These are phyloP conservation scores for Discostella stelligeroides DNA, from an alignment of 108 stramenopile genomes.

Conservation along the genomic window DNA sequence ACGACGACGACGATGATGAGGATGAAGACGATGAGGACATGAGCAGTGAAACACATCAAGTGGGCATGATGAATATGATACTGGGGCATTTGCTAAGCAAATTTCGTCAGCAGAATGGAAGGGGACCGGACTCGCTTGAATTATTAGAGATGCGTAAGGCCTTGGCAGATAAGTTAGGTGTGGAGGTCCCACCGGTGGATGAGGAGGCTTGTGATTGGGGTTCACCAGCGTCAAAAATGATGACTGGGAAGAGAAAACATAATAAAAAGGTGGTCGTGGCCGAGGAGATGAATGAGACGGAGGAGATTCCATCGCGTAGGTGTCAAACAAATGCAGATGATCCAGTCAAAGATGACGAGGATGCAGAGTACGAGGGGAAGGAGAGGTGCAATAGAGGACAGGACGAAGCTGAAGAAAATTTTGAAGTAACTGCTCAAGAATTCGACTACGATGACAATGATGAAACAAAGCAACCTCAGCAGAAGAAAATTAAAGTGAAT, in stretches of 20 bases:
- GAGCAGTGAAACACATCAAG: conserved; percentile 52
- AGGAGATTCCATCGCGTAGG: conserved; percentile 24
- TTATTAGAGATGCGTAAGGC: conserved; percentile 73
- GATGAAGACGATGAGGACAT: conserved; percentile 64
- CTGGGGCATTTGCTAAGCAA: conserved; percentile 72
- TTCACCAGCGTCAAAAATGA: not conserved
- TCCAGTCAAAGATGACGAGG: conserved; percentile 16
- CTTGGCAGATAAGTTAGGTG: conserved; percentile 75
- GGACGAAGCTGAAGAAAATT: not conserved
- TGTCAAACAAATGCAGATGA: not conserved
- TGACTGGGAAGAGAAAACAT: conserved; percentile 23
- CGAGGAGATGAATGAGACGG: conserved; percentile 43
- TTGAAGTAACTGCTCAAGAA: conserved; percentile 13
- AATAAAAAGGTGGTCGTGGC: conserved; percentile 47
- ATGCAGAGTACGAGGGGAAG: conserved; percentile 17
- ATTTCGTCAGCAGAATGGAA: conserved; percentile 83
- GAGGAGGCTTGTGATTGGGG: conserved; percentile 53
- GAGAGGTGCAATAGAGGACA: not conserved
- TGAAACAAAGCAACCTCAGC: not conserved
- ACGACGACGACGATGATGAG: conserved; percentile 33
- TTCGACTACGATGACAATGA: conserved; percentile 9
- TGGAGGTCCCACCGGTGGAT: conserved; percentile 62
- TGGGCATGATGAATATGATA: conserved; percentile 86
- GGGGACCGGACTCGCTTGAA: conserved; percentile 81
- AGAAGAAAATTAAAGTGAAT: not conserved